Evolutionary conservation across 2,329 filamentous ascomycete genomes (phyloP).

Genomic region (Colletotrichum eremochloae): DNA sequence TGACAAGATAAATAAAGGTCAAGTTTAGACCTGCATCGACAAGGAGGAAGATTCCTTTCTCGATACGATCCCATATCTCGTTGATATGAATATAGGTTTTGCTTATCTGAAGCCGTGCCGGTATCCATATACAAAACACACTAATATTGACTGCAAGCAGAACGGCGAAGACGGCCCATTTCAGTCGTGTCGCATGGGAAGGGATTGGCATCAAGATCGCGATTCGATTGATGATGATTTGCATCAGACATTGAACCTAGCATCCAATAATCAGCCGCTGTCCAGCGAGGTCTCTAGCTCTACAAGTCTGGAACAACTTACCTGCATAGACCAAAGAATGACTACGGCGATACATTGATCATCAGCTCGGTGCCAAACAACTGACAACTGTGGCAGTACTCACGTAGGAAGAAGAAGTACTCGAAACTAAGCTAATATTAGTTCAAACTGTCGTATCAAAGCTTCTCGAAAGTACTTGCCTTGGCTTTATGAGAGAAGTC

Average conservation of each 20-base stretch:
- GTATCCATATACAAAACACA: conserved; percentile 65
- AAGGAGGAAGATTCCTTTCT: conserved; percentile 61
- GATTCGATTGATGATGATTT: conserved; percentile 66
- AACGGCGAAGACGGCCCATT: conserved; percentile 57
- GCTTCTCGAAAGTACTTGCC: conserved; percentile 40
- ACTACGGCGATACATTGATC: not conserved
- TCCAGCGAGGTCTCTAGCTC: no score
- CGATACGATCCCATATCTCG: conserved; percentile 62
- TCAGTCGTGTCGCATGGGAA: conserved; percentile 53
- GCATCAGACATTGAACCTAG: conserved; percentile 59
- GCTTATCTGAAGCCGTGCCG: conserved; percentile 57
- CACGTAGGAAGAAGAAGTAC: conserved; percentile 38
- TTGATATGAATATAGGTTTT: conserved; percentile 58
- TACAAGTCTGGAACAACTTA: not conserved
- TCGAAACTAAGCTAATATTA: conserved; percentile 12
- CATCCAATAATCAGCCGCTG: not conserved
- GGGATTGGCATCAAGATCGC: conserved; percentile 58
- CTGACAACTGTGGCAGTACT: not conserved
- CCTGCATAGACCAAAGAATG: conserved; percentile 31
- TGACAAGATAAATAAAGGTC: conserved; percentile 61
- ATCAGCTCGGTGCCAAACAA: no score
- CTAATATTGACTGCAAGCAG: conserved; percentile 62
- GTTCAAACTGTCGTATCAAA: not conserved
- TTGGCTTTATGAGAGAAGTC: conserved; percentile 49
- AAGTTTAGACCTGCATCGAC: conserved; percentile 61